Evolutionary conservation across 306 rosid species (phyloP).

Genomic region (Luffa aegyptiaca): DNA sequence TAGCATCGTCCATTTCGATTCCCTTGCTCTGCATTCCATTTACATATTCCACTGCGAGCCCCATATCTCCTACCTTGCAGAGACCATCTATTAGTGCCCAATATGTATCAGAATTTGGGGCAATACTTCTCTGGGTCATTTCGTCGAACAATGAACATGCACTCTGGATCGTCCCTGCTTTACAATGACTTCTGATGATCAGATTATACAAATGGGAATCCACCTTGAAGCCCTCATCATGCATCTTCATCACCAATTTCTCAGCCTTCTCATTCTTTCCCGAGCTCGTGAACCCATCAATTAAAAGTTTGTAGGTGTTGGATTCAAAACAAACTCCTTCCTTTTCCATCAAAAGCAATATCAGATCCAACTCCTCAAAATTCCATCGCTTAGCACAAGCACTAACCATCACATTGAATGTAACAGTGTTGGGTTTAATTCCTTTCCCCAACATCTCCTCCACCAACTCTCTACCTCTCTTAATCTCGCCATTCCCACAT

Average conservation of each 20-base stretch:
- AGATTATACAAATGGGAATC: conserved; percentile 17
- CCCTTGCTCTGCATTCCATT: conserved; percentile 16
- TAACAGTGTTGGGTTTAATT: conserved; percentile 15
- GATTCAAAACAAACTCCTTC: conserved; percentile 13
- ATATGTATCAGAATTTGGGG: conserved; percentile 13
- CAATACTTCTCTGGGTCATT: conserved; percentile 17
- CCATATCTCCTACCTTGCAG: conserved; percentile 21
- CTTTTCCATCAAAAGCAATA: conserved; percentile 23
- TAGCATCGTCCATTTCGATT: conserved; percentile 4
- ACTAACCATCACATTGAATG: conserved; percentile 22
- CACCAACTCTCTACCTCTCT: conserved; percentile 24
- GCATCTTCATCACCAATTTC: conserved; percentile 21
- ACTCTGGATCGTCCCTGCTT: conserved; percentile 5
- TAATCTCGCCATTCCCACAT: conserved; percentile 17
- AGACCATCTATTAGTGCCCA: conserved; percentile 12
- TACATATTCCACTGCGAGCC: conserved; percentile 9
- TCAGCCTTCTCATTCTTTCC: conserved; percentile 14
- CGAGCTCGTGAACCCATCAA: conserved; percentile 22
- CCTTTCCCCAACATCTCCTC: conserved; percentile 20
- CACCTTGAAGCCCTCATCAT: conserved; percentile 15
- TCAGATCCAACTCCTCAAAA: conserved; percentile 21
- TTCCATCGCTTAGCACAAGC: conserved; percentile 30
- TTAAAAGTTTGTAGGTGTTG: conserved; percentile 12
- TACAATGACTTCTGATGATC: conserved; percentile 5
- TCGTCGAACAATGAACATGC: conserved; percentile 15